phyloP scores from a whole-genome alignment of 2,329 filamentous ascomycete genomes.

The Knufia fluminis region DNA sequence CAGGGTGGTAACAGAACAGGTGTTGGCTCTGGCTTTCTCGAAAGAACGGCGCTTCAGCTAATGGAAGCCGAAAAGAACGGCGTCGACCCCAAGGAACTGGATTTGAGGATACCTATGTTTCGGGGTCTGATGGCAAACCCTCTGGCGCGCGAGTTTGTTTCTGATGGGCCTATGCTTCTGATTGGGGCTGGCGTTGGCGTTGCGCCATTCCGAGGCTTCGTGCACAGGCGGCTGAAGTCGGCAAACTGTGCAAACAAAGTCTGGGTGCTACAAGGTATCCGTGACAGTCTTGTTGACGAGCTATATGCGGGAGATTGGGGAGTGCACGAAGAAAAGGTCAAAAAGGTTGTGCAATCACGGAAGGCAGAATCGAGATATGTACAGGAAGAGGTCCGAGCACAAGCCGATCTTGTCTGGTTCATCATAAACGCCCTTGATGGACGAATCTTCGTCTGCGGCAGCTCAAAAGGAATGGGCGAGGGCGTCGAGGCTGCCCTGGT shows the following conservation, averaged over 20 bases:
- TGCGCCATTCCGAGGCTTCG: slow-evolving; percentile 94
- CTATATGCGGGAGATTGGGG: slow-evolving; percentile 96
- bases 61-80: slow-evolving; percentile 58
- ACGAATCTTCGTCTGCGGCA: slow-evolving; percentile 91
- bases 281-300: slow-evolving; percentile 91
- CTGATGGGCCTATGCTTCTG: slow-evolving; percentile 92
- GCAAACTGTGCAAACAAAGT: slow-evolving; percentile 97
- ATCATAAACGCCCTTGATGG: slow-evolving; percentile 95
- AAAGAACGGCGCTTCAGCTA: slow-evolving; percentile 67
- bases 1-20: slow-evolving; percentile 63
- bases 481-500: slow-evolving; percentile 82
- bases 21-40: slow-evolving; percentile 86
- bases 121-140: slow-evolving; percentile 97
- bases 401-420: slow-evolving; percentile 96
- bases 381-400: slow-evolving; percentile 83
- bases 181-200: slow-evolving; percentile 96
- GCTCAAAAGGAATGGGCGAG: slow-evolving; percentile 93
- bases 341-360: slow-evolving; percentile 69
- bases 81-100: slow-evolving; percentile 40
- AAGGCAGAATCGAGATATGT: slow-evolving; percentile 80
- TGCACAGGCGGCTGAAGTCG: slow-evolving; percentile 84
- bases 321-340: slow-evolving; percentile 78
- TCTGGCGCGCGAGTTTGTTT: slow-evolving; percentile 79
- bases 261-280: slow-evolving; percentile 88
- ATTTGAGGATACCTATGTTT: slow-evolving; percentile 89